phyloP scores from a whole-genome alignment of 495 filamentous ascomycete genomes.

The Penicillium turbatum region DNA sequence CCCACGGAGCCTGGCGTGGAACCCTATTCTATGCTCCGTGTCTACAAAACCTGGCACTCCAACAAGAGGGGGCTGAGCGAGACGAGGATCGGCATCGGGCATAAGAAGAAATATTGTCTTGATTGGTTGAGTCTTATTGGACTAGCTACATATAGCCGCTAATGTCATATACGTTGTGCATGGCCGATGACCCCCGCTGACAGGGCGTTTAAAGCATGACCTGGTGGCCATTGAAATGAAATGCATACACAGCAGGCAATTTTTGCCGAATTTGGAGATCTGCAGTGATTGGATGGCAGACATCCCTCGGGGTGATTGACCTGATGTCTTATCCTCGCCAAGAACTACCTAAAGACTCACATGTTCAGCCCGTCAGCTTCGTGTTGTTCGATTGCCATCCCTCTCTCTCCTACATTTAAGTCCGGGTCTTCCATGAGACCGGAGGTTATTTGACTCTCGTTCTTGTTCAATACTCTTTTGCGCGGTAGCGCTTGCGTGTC shows the following conservation, averaged over 20 bases:
- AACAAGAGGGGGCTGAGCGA: constrained; percentile 14
- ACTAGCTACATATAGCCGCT: not conserved
- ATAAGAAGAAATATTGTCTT: not conserved
- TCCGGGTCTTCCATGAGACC: not conserved
- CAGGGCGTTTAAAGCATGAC: not conserved
- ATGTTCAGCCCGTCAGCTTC: not conserved
- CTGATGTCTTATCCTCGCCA: not conserved
- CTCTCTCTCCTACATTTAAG: not conserved
- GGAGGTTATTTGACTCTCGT: not conserved
- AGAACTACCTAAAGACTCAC: not conserved
- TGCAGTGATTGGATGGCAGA: constrained; percentile 7
- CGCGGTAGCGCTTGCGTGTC: not conserved
- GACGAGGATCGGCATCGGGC: constrained; percentile 9
- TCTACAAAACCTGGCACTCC: constrained; percentile 35
- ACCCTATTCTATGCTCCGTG: constrained; percentile 48
- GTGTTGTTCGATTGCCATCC: not conserved
- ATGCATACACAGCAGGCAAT: constrained; percentile 6
- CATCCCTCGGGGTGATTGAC: not conserved
- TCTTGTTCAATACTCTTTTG: not conserved
- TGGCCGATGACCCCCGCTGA: not conserved
- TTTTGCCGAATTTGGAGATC: constrained; percentile 8
- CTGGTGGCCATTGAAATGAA: not conserved
- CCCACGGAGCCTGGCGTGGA: constrained; percentile 35
- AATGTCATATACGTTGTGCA: not conserved
- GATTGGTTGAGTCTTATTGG: not conserved